Base-by-base conservation (phyloP, 2,329 filamentous ascomycete genomes). In the Aspergillus calidoustus region DNA sequence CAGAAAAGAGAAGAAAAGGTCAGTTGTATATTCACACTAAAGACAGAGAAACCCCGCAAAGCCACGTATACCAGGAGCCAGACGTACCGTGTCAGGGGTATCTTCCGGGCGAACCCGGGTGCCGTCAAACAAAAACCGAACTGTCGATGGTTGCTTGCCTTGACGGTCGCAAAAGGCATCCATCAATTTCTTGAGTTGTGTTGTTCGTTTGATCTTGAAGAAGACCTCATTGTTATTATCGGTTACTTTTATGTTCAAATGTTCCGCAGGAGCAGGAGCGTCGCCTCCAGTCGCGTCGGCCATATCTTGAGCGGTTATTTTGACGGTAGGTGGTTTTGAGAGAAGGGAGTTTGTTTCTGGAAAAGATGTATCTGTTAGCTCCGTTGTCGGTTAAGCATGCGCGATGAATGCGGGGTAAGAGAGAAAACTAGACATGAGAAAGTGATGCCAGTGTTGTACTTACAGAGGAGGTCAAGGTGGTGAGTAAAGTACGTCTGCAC, bases 181-280 rank as follows among this genome's bases (percentile, higher is more conserved):
- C 95, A 99, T 99, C 59, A 99, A 84, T 84, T 99, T 99, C 82
- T 97, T 95, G 1, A 99, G 87, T 77, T 93, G 91, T 1, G 95
- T 99, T 23, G 90, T 93, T 43, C 93, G 88, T 89, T 99, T 99
- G 83, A 99, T 99, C 85, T 99, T 99, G 85, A 99, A 99, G 80
- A 98, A 99, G 72, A 99, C 94, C 77, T 99, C 95, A 77, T 99
- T 99, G 83, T 97, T 97, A 82, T 96, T 97, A 72, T 99, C 95
- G 0, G 95, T 98, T 15, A 99, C 95, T 79, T 99, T 99, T 82
- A 99, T 98, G 82, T 99, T 99, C 5, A 99, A 84, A 79, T 99
- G 95, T 81, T 98, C 94, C 31, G 82, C 82, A 59, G 82, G 81
- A 25, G 82, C 74, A 5, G 77, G 67, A 7, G 70, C 72, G 4